A percentile compares a stretch with the other conserved stretches of the same genome.
phyloP scores from a whole-genome alignment of 1,139 yeast genomes.

The Spencermartinsiella ligniputridi region DNA sequence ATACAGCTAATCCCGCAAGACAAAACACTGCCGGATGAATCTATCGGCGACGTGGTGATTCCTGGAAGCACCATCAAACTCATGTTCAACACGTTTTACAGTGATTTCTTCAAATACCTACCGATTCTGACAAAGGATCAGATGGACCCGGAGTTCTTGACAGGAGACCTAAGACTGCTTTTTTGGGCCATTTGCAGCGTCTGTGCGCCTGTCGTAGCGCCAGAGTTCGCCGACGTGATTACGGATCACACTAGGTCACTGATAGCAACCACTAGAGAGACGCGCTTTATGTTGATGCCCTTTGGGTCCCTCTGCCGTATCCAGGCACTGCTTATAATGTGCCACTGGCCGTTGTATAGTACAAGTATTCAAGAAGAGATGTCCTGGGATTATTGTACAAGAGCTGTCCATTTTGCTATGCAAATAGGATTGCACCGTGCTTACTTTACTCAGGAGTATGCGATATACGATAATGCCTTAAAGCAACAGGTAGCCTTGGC shows the following conservation, averaged over 20 bases:
- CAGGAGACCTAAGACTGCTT: constrained; percentile 4
- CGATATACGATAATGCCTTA: constrained; percentile 5
- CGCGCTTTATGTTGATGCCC: constrained; percentile 9
- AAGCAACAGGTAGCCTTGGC: constrained; percentile 10
- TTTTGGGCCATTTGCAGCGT: constrained; percentile 23
- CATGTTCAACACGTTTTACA: neutral
- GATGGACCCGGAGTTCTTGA: neutral
- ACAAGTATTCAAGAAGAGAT: constrained; percentile 17
- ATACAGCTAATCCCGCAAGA: neutral
- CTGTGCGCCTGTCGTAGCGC: constrained; percentile 13
- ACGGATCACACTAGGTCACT: constrained; percentile 10
- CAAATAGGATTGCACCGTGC: constrained; percentile 21
- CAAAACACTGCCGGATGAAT: constrained; percentile 1
- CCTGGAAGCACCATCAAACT: neutral
- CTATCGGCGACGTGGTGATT: neutral
- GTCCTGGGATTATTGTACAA: constrained; percentile 18
- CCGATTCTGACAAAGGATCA: constrained; percentile 1
- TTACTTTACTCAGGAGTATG: constrained; percentile 12
- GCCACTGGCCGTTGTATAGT: constrained; percentile 15
- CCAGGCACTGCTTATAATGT: constrained; percentile 11
- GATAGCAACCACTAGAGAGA: constrained; percentile 5
- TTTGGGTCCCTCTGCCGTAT: constrained; percentile 12
- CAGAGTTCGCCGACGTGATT: constrained; percentile 10
- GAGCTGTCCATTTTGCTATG: constrained; percentile 20
- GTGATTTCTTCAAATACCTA: neutral